These are phyloP conservation scores for Vitis cinerea DNA, from an alignment of 164 flowering plant genomes.

Conservation along the genomic window DNA sequence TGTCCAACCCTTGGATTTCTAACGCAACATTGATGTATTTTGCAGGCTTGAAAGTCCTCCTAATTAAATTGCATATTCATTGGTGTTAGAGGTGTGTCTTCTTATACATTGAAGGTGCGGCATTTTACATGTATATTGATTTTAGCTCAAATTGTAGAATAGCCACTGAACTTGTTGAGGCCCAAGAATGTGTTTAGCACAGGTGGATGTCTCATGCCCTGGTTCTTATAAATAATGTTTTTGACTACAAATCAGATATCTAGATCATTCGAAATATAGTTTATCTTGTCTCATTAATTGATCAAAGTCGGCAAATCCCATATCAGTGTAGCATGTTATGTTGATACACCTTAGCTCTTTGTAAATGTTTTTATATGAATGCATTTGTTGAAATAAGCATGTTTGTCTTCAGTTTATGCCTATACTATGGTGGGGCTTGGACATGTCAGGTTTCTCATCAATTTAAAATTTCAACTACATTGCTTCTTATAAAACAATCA, in stretches of 20 bases:
- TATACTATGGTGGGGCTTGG: too few relatives aligned
- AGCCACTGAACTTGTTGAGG: constrained; percentile 9
- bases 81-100: constrained; percentile 7
- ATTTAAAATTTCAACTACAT: too few relatives aligned
- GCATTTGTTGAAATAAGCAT: too few relatives aligned
- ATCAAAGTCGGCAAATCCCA: background rate
- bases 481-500: too few relatives aligned
- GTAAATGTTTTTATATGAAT: too few relatives aligned
- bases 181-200: background rate
- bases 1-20: too few relatives aligned
- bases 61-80: background rate
- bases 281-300: background rate
- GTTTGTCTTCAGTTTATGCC: too few relatives aligned
- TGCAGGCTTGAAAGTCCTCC: constrained; percentile 8
- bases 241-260: background rate
- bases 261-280: constrained; percentile 1
- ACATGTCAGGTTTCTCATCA: too few relatives aligned
- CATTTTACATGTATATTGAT: constrained; percentile 22
- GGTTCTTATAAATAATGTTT: constrained; percentile 2
- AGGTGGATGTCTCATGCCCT: constrained; percentile 14
- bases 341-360: background rate
- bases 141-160: constrained; percentile 14
- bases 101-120: constrained; percentile 8
- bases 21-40: background rate
- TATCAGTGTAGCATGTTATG: background rate